Conservation (phyloP, 805 yeast species). For the Zygoascus bituminiphila region DNA sequence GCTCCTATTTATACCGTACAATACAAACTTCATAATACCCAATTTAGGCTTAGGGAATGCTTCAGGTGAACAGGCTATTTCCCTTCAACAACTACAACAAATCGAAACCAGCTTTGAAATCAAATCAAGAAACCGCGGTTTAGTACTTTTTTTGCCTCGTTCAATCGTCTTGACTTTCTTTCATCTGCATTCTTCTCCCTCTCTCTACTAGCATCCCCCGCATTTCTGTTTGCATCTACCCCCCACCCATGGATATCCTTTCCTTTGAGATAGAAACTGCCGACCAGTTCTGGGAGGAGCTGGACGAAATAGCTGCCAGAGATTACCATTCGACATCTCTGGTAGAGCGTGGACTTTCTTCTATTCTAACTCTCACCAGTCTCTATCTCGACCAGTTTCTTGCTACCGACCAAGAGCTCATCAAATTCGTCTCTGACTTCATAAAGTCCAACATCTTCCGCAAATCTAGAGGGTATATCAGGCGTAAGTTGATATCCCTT, state of each 20-base stretch:
- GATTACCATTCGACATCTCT: constrained; percentile 34
- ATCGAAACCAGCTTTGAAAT: too few species aligned
- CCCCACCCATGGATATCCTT: background rate
- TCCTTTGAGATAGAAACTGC: constrained; percentile 17
- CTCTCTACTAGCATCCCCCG: background rate
- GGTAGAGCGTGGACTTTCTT: constrained; percentile 20
- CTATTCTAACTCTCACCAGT: constrained; percentile 23
- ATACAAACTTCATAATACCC: too few species aligned
- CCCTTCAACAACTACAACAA: too few species aligned
- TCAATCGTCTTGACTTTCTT: background rate
- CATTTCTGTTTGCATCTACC: too few species aligned
- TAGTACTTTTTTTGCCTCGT: too few species aligned
- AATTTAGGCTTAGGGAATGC: too few species aligned
- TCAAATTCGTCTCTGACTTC: constrained; percentile 38
- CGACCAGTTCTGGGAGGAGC: constrained; percentile 36
- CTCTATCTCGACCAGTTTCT: constrained; percentile 23
- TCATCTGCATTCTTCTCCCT: background rate
- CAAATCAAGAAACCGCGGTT: too few species aligned
- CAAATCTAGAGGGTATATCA: constrained; percentile 41
- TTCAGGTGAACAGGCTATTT: too few species aligned
- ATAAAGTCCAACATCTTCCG: constrained; percentile 44
- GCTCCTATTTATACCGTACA: too few species aligned
- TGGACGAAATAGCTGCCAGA: constrained; percentile 41
- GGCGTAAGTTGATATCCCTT: constrained; percentile 31
- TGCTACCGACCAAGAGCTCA: constrained; percentile 30